Percentiles rank a stretch among this genome's conserved stretches.
Evolutionary conservation across 176 grass and related monocot species (phyloP).

Genomic region (Cymbopogon citratus): DNA sequence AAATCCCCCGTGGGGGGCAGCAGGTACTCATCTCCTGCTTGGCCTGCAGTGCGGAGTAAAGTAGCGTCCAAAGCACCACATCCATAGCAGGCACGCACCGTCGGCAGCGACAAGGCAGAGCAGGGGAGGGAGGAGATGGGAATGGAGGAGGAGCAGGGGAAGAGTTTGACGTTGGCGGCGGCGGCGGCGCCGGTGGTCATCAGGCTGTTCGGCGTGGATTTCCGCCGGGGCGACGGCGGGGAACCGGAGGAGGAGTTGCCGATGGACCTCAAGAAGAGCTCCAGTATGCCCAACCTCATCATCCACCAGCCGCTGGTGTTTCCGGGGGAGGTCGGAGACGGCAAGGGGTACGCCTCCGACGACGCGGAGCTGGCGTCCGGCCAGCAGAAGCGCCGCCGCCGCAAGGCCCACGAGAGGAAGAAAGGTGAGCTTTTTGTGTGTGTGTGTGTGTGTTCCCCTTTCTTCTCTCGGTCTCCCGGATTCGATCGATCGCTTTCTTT

Average conservation of each 20-base stretch:
- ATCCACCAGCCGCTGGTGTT: not conserved
- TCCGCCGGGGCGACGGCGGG: not conserved
- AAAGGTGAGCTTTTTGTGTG: constrained; percentile 36
- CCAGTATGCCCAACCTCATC: constrained; percentile 36
- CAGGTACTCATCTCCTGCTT: not conserved
- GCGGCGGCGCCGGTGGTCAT: not conserved
- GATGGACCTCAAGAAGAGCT: constrained; percentile 18
- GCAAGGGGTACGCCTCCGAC: constrained; percentile 53
- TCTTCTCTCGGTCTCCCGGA: not conserved
- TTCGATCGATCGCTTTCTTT: not conserved
- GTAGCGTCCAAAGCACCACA: not conserved
- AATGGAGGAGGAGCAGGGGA: not conserved
- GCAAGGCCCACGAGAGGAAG: constrained; percentile 64
- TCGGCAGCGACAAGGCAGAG: not conserved
- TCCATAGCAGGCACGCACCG: not conserved
- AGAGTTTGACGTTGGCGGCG: not conserved
- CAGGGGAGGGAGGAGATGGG: not conserved
- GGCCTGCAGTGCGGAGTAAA: not conserved
- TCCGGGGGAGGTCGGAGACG: not conserved
- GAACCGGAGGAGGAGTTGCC: not conserved
- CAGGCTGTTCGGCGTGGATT: constrained; percentile 16
- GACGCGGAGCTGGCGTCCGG: constrained; percentile 32
- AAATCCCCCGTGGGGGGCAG: not conserved
- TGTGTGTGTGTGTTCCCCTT: no score
- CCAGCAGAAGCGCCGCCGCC: constrained; percentile 47